Evolutionary conservation across 805 yeast genomes (phyloP), one percentile per base, ranked within the genome.

Genomic region (Starmerella apis): DNA sequence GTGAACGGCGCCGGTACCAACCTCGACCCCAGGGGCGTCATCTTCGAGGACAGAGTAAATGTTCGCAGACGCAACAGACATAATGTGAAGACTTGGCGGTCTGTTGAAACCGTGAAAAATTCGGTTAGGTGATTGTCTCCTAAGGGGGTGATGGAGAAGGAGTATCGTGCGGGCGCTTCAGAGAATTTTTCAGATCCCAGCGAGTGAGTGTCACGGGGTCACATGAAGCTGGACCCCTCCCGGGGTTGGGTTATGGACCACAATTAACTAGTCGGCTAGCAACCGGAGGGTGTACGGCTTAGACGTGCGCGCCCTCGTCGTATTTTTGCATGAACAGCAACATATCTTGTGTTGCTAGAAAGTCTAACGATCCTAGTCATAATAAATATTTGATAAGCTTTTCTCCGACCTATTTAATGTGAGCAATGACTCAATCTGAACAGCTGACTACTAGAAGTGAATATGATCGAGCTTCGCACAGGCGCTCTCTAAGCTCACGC

Each of bases 41-140:
- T 56, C 60, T 27, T 54, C 53, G 49, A 60, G 57, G 33, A 56
- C 59, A 25, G 59, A 57, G 49, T 54, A 60, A 42, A 55, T 52
- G 53, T 57, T 60, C 52, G 56, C 51, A 47, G 58, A 44, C 37
- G 58, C 46, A n/a, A 50, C 50, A 31, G 61, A 55, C 60, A 56
- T 56, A 23, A 10, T 6, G 16, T 31, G 22, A 27, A 25, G 33
- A 27, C 32, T 27, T 27, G 10, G 33, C 44, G 33, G 44, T 27
- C 44, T 41, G 24, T 25, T 25, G 23, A 27, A 41, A 41, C 44
- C 44, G 44, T 16, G 13, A 22, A 41, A 41, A 41, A 41, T 25
- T 41, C 44, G 33, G 44, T 27, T 27, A 27, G 33, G n/a, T 13
- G 31, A 16, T 23, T 31, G 4, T 14, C 25, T 25, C 20, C 25